A percentile compares a stretch with the other conserved stretches of the same genome.
Conservation (phyloP, 352 stramenopile species). For the Globisporangium camurandrum region DNA sequence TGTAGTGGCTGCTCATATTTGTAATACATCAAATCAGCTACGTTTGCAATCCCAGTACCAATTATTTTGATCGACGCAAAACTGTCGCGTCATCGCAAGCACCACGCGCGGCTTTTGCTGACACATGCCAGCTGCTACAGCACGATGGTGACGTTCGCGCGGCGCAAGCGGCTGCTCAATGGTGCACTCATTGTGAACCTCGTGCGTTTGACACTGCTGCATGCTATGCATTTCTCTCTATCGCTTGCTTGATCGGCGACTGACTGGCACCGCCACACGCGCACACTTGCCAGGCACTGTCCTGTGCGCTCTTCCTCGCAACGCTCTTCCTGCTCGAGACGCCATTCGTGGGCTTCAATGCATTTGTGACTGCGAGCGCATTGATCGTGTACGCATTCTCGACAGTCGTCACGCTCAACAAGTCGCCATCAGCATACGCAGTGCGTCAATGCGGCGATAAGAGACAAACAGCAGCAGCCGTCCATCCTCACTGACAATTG, state of each 20-base stretch:
- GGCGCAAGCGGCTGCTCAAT: slow-evolving; percentile 54
- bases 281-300: slow-evolving; percentile 31
- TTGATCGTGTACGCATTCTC: slow-evolving; percentile 70
- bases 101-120: background rate
- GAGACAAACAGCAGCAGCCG: background rate
- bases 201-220: slow-evolving; percentile 22
- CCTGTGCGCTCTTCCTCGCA: slow-evolving; percentile 44
- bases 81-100: too few relatives aligned
- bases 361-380: slow-evolving; percentile 45
- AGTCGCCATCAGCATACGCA: slow-evolving; percentile 70
- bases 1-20: too few relatives aligned
- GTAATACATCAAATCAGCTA: too few relatives aligned
- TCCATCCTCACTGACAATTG: too few relatives aligned
- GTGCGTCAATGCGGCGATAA: slow-evolving; percentile 18
- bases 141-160: slow-evolving; percentile 12
- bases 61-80: too few relatives aligned
- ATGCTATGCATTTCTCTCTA: background rate
- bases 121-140: background rate
- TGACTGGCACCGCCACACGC: background rate
- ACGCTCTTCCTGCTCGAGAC: slow-evolving; percentile 72
- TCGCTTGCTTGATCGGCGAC: background rate
- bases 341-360: slow-evolving; percentile 60
- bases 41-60: too few relatives aligned
- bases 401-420: slow-evolving; percentile 72
- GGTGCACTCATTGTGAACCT: slow-evolving; percentile 54